Conservation (phyloP, 1,284 basidiomycete genomes). For the Puccinia polysora region DNA sequence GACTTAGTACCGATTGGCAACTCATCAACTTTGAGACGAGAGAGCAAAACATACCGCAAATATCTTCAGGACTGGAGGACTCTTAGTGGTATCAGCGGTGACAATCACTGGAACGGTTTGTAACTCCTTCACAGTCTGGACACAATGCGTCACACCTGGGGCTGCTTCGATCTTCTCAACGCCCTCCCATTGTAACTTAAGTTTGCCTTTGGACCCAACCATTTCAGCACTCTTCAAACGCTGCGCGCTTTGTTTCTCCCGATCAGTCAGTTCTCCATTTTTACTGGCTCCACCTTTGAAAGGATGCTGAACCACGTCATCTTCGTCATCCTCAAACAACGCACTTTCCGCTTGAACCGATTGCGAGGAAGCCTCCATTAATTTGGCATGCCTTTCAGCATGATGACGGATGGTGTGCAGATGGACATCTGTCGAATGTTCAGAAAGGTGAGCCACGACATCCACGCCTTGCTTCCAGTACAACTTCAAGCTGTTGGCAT, state of each 20-base stretch:
- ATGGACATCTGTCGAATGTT: slow-evolving; percentile 74
- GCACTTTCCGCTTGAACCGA: slow-evolving; percentile 77
- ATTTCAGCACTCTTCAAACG: slow-evolving; percentile 38
- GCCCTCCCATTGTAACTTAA: slow-evolving; percentile 21
- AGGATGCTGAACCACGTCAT: slow-evolving; percentile 54
- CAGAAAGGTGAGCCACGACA: slow-evolving; percentile 87
- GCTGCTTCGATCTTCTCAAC: slow-evolving; percentile 43
- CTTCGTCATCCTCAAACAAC: slow-evolving; percentile 75
- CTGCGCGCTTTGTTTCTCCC: slow-evolving; percentile 28
- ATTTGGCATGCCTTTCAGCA: slow-evolving; percentile 68
- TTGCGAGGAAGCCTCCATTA: slow-evolving; percentile 73
- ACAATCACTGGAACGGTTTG: slow-evolving; percentile 40
- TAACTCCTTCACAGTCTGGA: slow-evolving; percentile 38
- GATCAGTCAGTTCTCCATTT: slow-evolving; percentile 16
- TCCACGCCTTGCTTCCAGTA: slow-evolving; percentile 63
- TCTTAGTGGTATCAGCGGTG: slow-evolving; percentile 42
- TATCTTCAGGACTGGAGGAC: slow-evolving; percentile 41
- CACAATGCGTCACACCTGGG: slow-evolving; percentile 39
- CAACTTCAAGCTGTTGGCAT: slow-evolving; percentile 77
- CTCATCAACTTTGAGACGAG: background rate
- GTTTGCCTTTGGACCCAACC: slow-evolving; percentile 25
- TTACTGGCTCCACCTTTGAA: slow-evolving; percentile 5
- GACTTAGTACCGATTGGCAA: background rate
- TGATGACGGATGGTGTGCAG: slow-evolving; percentile 84
- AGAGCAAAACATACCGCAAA: slow-evolving; percentile 23